Base-by-base conservation (phyloP, 2,329 filamentous ascomycete species). In the Talaromyces sp. region DNA sequence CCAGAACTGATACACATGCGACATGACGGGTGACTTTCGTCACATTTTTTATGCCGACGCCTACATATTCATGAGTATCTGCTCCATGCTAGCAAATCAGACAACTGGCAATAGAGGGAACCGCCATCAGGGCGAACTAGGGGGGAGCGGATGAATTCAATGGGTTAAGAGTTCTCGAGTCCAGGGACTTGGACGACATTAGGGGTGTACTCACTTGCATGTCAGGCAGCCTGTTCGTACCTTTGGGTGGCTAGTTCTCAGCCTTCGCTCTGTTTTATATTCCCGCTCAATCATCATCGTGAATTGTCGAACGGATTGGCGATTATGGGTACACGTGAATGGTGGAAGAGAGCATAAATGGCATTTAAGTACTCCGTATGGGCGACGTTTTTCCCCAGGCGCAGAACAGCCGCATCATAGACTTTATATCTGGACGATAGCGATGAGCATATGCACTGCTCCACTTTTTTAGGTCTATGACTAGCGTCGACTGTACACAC, bases 21-120 rank as follows among this genome's bases (percentile, higher is more conserved):
- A 53, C 69, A 70, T 24, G 56, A 60, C 6, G 69, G 69, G 50
- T 66, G 68, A 38, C 63, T 65, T 58, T 70, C 68, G 55, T 68
- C 69, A 50, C 69, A 70, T 57, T 71, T 70, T 57, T 69, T 70
- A 29, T 67, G 63, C 17, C 67, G 58, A 27, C 46, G 52, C 49
- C 61, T 63, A 55, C 19, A 35, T 26, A 52, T 27, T 52, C 57
- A 46, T 58, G 27, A 52, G 49, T 19, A 31, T 17, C 27, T 52
- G 49, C 55, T 51, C 31, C 50, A 59, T 53, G n/a, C 7, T 46
- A 14, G 35, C 17, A 51, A 53, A 55, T 55, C 51, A 59, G 58
- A 53, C 4, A 27, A 52, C 24, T 52, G 49, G 49, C 49, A n/a
- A 10, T 29, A 29, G 49, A 26, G 49, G 21, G 13, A 27, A 29